These are phyloP conservation scores for Acanthamoeba castellanii DNA, from an alignment of 208 protist species.

Conservation along the genomic window DNA sequence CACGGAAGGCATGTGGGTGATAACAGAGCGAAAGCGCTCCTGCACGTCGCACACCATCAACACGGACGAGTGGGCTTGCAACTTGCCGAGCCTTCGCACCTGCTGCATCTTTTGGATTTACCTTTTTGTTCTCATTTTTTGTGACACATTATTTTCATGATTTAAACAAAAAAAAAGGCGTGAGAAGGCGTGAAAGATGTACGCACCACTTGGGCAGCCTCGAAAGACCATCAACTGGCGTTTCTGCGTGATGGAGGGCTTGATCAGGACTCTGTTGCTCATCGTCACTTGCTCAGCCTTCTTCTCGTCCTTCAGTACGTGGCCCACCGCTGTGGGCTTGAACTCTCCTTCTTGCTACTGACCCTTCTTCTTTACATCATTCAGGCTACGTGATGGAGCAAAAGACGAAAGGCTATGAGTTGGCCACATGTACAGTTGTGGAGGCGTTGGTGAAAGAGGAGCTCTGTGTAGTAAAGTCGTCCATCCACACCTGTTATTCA, in stretches of 20 bases:
- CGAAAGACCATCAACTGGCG: neutral
- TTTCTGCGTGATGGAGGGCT: neutral
- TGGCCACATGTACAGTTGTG: neutral
- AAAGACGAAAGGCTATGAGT: neutral
- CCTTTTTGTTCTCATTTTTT: neutral
- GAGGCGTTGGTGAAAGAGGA: neutral
- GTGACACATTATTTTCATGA: neutral
- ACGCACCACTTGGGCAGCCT: neutral
- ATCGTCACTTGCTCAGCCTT: neutral
- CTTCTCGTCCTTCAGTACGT: neutral
- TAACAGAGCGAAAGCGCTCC: constrained; percentile 42
- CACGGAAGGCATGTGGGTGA: constrained; percentile 61
- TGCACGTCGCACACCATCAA: constrained; percentile 63
- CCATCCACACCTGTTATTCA: neutral
- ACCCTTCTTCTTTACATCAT: neutral
- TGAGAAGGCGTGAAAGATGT: no score
- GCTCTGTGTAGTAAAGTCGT: neutral
- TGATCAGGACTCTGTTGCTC: neutral
- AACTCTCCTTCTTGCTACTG: no score
- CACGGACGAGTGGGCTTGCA: constrained; percentile 22
- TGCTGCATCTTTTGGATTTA: neutral
- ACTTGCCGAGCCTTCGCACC: neutral
- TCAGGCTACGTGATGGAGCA: neutral
- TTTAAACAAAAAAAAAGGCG: no score
- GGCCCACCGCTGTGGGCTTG: neutral